phyloP scores from a whole-genome alignment of 306 rosid genomes.

The Inga laurina region DNA sequence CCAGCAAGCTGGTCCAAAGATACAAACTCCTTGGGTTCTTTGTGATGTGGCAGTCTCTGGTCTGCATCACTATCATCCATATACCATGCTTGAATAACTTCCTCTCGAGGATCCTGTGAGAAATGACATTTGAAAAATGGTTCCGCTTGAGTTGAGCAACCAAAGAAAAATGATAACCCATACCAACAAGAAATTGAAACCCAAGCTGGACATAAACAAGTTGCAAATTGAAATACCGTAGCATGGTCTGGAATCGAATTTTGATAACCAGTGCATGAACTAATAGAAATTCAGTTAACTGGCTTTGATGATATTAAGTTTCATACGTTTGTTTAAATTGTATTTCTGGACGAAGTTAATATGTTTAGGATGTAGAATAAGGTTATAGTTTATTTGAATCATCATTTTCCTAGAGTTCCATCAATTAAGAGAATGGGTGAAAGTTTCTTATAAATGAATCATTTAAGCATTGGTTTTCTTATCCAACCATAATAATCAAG shows the following conservation, averaged over 20 bases:
- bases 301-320: neutral
- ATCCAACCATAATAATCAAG: neutral
- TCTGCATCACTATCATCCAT: slow-evolving; percentile 95
- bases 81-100: slow-evolving; percentile 96
- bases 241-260: neutral
- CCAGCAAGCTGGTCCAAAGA: slow-evolving; percentile 81
- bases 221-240: neutral
- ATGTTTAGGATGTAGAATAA: neutral
- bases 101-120: slow-evolving; percentile 86
- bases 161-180: slow-evolving; percentile 8
- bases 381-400: neutral
- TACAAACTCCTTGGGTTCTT: slow-evolving; percentile 80
- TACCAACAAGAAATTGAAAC: slow-evolving; percentile 12
- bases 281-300: neutral
- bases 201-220: slow-evolving; percentile 5
- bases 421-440: neutral
- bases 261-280: neutral
- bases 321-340: neutral
- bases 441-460: neutral
- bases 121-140: slow-evolving; percentile 16
- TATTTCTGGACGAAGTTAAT: neutral
- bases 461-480: neutral
- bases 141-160: slow-evolving; percentile 8
- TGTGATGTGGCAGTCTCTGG: slow-evolving; percentile 94
- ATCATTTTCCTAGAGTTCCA: neutral